Evolutionary conservation across 257 asterid genomes (phyloP).

Genomic region (Fraxinus cuspidata): DNA sequence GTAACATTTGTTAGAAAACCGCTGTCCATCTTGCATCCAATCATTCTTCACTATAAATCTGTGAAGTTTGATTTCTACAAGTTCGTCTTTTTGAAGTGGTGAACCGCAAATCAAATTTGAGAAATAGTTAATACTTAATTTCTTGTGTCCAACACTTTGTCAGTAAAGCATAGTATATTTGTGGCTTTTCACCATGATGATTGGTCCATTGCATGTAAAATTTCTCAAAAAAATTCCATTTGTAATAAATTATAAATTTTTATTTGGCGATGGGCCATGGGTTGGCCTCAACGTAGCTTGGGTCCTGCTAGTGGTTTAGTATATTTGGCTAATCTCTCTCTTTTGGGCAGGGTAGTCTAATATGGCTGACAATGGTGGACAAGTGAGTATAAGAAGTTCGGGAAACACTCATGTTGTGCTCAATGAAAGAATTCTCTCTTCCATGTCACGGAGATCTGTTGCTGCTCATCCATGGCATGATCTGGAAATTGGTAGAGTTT

Average conservation of each 20-base stretch:
- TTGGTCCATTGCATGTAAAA: not conserved
- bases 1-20: not conserved
- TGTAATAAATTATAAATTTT: not conserved
- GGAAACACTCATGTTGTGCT: constrained; percentile 44
- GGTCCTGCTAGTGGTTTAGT: not conserved
- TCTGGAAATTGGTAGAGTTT: constrained; percentile 69
- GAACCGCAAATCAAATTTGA: not conserved
- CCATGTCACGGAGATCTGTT: constrained; percentile 66
- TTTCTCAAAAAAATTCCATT: not conserved
- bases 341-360: constrained; percentile 9
- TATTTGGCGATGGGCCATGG: too few relatives aligned
- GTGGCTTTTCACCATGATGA: not conserved
- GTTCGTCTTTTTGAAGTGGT: too few relatives aligned
- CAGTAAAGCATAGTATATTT: not conserved
- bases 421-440: constrained; percentile 77
- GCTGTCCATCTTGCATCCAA: not conserved
- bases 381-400: constrained; percentile 28
- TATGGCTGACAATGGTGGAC: constrained; percentile 47
- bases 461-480: constrained; percentile 99
- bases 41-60: not conserved
- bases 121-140: not conserved
- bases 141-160: not conserved
- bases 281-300: not conserved
- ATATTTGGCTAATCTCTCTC: not conserved
- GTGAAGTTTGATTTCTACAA: not conserved